A percentile compares a stretch with the other conserved stretches of the same genome.
phyloP scores from a whole-genome alignment of 371 early-diverging fungal species.

The Syncephalis plumigaleata region DNA sequence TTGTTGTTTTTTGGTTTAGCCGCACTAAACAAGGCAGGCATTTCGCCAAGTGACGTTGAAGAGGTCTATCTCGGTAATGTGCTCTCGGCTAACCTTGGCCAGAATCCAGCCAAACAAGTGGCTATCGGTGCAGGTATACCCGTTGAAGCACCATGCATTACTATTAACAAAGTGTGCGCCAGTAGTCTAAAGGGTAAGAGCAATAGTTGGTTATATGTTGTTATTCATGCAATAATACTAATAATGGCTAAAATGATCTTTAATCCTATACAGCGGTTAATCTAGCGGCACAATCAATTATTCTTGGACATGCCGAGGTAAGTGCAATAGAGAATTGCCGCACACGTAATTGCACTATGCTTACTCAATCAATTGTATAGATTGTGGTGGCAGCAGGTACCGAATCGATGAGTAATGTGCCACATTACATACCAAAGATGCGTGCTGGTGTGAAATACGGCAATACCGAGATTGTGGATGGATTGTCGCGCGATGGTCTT shows the following conservation, averaged over 20 bases:
- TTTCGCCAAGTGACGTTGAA: constrained; percentile 51
- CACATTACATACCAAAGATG: constrained; percentile 37
- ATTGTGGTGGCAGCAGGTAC: constrained; percentile 82
- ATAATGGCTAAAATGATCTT: not conserved
- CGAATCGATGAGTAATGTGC: constrained; percentile 95
- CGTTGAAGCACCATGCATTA: constrained; percentile 60
- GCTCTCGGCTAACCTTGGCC: constrained; percentile 75
- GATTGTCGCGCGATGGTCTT: constrained; percentile 88
- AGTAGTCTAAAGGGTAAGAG: constrained; percentile 89
- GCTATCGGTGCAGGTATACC: constrained; percentile 76
- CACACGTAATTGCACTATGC: not conserved
- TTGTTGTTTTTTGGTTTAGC: constrained; percentile 14
- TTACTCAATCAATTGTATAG: not conserved
- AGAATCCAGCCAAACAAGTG: constrained; percentile 93
- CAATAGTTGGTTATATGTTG: no score
- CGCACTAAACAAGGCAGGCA: constrained; percentile 50
- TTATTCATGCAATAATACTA: no score
- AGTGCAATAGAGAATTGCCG: not conserved
- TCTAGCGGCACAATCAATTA: constrained; percentile 72
- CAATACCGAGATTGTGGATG: constrained; percentile 62
- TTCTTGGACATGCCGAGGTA: constrained; percentile 13
- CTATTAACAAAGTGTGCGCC: constrained; percentile 97
- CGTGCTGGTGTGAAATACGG: constrained; percentile 43
- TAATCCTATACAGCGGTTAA: constrained; percentile 31
- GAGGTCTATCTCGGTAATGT: constrained; percentile 80